phyloP scores from a whole-genome alignment of 805 yeast species.

The Hanseniaspora lachancei region DNA sequence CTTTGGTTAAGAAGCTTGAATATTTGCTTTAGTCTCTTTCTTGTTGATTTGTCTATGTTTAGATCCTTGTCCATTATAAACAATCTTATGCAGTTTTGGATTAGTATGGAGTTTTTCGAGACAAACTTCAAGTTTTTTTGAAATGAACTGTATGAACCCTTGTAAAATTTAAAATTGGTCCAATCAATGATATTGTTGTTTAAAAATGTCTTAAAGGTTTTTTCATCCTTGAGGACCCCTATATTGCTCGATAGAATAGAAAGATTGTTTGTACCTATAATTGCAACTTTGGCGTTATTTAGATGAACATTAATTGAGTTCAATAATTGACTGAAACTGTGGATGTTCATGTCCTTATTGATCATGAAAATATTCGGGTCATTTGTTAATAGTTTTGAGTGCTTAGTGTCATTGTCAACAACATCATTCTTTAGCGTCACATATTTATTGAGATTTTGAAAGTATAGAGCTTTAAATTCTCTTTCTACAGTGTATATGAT shows the following conservation, averaged over 20 bases:
- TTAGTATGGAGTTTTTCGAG: slow-evolving; percentile 38
- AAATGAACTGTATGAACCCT: slow-evolving; percentile 37
- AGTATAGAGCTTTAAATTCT: neutral
- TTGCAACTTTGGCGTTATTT: slow-evolving; percentile 1
- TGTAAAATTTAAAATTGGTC: slow-evolving; percentile 39
- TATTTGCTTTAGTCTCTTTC: slow-evolving; percentile 35
- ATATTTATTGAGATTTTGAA: slow-evolving; percentile 2
- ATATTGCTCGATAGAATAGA: neutral
- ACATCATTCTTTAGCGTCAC: neutral
- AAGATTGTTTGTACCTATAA: neutral
- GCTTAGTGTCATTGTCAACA: neutral
- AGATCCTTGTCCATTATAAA: slow-evolving; percentile 36
- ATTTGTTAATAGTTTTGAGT: neutral
- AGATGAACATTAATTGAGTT: neutral
- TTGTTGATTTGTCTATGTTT: slow-evolving; percentile 15
- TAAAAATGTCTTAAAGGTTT: slow-evolving; percentile 44
- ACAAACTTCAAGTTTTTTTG: slow-evolving; percentile 40
- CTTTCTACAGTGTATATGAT: slow-evolving; percentile 8
- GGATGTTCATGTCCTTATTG: slow-evolving; percentile 6
- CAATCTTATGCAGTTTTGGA: slow-evolving; percentile 44
- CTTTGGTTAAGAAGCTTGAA: slow-evolving; percentile 42
- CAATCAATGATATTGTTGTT: slow-evolving; percentile 35
- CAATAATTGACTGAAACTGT: neutral
- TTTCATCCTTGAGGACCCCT: slow-evolving; percentile 23
- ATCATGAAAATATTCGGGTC: slow-evolving; percentile 6